Evolutionary conservation across 108 stramenopile species (phyloP).

Genomic region (Ochromonas danica): DNA sequence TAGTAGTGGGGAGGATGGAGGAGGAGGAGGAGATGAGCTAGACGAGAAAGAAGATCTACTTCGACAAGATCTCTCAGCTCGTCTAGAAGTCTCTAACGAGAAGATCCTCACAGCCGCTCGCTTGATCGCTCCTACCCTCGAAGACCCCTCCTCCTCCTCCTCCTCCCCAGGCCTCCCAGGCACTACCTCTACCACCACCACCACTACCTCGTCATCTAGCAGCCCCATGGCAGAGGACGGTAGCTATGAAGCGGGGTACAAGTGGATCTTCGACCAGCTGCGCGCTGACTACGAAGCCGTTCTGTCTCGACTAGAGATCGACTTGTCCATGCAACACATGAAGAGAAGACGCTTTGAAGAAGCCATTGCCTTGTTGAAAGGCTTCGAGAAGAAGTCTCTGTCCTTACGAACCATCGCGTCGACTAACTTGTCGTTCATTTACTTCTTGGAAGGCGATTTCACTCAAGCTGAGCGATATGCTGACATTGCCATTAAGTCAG

Average conservation of each 20-base stretch:
- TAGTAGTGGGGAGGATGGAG: background rate
- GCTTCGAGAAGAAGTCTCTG: slow-evolving; percentile 73
- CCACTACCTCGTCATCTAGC: too few species aligned
- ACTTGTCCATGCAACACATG: slow-evolving; percentile 62
- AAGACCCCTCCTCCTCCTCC: too few species aligned
- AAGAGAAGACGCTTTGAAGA: slow-evolving; percentile 59
- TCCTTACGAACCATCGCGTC: slow-evolving; percentile 69
- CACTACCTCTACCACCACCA: too few species aligned
- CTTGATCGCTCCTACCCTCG: slow-evolving; percentile 68
- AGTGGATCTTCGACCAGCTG: slow-evolving; percentile 70
- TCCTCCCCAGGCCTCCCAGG: too few species aligned
- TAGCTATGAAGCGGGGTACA: slow-evolving; percentile 64
- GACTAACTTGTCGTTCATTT: slow-evolving; percentile 78
- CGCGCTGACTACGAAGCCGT: slow-evolving; percentile 61
- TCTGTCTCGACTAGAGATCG: slow-evolving; percentile 67
- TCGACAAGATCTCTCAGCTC: background rate
- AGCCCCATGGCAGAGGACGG: slow-evolving; percentile 37
- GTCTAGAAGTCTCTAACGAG: background rate
- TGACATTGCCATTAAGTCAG: slow-evolving; percentile 66
- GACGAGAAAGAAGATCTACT: background rate
- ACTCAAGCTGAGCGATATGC: slow-evolving; percentile 69
- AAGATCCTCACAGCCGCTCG: slow-evolving; percentile 64
- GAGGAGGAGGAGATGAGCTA: background rate
- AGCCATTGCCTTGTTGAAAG: slow-evolving; percentile 62
- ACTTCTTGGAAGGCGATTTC: slow-evolving; percentile 75